Evolutionary conservation across 495 filamentous ascomycete genomes (phyloP), one percentile per base, ranked within the genome.

Genomic region (Daldinia concentrica): DNA sequence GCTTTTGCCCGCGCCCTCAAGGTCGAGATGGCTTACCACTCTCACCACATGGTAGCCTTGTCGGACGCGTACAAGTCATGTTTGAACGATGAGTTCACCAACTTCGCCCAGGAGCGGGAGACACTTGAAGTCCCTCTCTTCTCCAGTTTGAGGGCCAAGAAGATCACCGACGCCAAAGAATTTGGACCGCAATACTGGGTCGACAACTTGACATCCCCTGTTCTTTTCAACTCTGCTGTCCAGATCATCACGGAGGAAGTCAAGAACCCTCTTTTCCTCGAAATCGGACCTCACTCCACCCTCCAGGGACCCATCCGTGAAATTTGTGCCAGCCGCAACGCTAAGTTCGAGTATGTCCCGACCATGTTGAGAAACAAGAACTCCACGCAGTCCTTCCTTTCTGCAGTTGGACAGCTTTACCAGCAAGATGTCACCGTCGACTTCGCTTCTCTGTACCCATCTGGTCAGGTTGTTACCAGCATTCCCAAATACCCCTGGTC

Each of bases 261-360:
- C 2, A 48, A 69, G 36, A 68, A 80, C 5, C 41, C 62, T 7
- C 48, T 81, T 0, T 79, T 84, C 39, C 43, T 90, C 12, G 87
- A 90, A 60, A 75, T 89, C 32, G 88, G 89, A 1, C 86, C 89
- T 26, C 88, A 90, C 66, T 74, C 78, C 3, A 84, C 87, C 1
- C 76, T 91, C 0, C 78, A 81, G 32, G 83, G 82, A 0, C 86
- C 87, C 0, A 54, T 87, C 12, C 73, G 79, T 14, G 79, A 87
- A 48, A 86, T 84, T 27, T 64, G 85, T 30, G 74, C 82, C 15
- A 50, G 59, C 9, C 63, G 61, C 54, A 62, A 64, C n/a, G 58
- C 62, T 0, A 65, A 77, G 12, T 26, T 63, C 6, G 71, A 56
- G 8, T 77, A 80, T 66, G 57, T 82, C 67, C 37, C 75, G 74